Conservation (phyloP, 176 grass and related monocot species). For the Oryza nivara region DNA sequence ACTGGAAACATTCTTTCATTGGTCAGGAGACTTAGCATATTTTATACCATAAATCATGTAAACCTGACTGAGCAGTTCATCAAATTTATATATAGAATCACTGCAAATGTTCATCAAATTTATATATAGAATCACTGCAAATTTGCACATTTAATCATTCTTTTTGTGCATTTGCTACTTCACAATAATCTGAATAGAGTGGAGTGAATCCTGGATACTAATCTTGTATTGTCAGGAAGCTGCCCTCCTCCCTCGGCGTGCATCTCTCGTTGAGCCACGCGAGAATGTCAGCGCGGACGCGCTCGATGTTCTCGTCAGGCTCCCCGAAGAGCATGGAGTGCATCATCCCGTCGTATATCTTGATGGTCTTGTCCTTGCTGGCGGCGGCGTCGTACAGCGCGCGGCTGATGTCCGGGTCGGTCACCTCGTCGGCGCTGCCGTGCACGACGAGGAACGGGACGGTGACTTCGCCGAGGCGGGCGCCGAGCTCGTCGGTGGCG, state of each 20-base stretch:
- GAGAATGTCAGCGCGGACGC: constrained; percentile 76
- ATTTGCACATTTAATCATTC: constrained; percentile 31
- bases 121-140: constrained; percentile 35
- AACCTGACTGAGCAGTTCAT: constrained; percentile 29
- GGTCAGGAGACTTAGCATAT: constrained; percentile 35
- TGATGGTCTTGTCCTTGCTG: constrained; percentile 91
- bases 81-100: constrained; percentile 35
- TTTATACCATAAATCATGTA: constrained; percentile 41
- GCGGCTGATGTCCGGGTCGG: constrained; percentile 75
- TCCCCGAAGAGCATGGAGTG: constrained; percentile 91
- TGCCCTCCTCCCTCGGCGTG: constrained; percentile 30
- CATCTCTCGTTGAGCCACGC: constrained; percentile 74
- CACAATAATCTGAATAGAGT: constrained; percentile 8
- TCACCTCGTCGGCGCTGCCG: constrained; percentile 91
- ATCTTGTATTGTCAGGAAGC: constrained; percentile 19
- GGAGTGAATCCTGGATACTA: constrained; percentile 1
- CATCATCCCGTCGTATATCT: constrained; percentile 92
- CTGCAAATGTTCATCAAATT: constrained; percentile 7
- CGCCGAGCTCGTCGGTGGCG: constrained; percentile 66
- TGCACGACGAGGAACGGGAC: constrained; percentile 91
- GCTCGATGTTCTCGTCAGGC: constrained; percentile 70
- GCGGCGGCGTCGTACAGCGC: constrained; percentile 68
- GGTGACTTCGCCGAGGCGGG: constrained; percentile 66
- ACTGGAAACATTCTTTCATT: constrained; percentile 43
- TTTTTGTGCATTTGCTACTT: not conserved